Percentiles rank a stretch among this genome's conserved stretches.
Conservation (phyloP, 2,329 filamentous ascomycete genomes). For the Akanthomyces uredinophilus region DNA sequence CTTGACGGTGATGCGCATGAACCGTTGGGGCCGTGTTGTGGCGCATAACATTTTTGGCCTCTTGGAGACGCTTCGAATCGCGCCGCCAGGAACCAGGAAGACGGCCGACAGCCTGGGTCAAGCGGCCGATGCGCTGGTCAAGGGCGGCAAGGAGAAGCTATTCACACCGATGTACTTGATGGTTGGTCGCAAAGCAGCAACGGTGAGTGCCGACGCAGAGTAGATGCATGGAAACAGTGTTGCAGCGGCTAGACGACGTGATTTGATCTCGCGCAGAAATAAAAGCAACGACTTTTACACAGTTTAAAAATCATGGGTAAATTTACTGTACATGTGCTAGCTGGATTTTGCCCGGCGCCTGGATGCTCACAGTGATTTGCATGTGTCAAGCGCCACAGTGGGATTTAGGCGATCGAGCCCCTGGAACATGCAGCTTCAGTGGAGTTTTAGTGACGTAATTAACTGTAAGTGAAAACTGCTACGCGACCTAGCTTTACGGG, state of each 20-base stretch:
- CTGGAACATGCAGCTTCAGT: background rate
- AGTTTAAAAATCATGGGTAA: no score
- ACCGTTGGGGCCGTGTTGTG: constrained; percentile 68
- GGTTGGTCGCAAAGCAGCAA: constrained; percentile 82
- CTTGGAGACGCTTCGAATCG: constrained; percentile 69
- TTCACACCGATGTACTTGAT: constrained; percentile 99
- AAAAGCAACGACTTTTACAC: no score
- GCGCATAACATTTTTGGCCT: constrained; percentile 72
- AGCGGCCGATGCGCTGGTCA: constrained; percentile 80
- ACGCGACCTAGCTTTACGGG: no score
- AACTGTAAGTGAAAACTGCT: background rate
- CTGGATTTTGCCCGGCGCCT: no score
- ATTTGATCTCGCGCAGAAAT: no score
- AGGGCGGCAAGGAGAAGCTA: constrained; percentile 80
- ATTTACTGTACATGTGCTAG: no score
- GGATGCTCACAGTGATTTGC: no score
- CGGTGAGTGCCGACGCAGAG: background rate
- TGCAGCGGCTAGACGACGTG: no score
- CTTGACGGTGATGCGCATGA: constrained; percentile 84
- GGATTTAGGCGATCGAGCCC: background rate
- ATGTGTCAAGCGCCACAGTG: constrained; percentile 3
- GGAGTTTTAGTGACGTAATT: background rate
- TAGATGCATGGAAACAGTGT: no score
- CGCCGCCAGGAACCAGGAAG: constrained; percentile 83
- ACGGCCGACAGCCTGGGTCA: constrained; percentile 84